phyloP scores from a whole-genome alignment of 2,329 filamentous ascomycete genomes.

The Diaporthe ilicicola region DNA sequence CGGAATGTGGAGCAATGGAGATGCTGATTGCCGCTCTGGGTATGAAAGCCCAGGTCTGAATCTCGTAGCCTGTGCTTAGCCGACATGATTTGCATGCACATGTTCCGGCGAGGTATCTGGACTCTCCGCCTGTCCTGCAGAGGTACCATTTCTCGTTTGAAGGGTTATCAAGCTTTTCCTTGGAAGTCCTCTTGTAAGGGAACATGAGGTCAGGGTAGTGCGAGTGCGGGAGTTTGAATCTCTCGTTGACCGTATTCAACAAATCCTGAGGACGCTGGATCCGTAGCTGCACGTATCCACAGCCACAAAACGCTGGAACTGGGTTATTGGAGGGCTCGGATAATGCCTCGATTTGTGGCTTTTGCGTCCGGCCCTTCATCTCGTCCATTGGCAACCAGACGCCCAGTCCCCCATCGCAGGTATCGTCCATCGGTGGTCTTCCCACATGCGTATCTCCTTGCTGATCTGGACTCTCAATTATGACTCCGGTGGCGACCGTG shows the following conservation, averaged over 20 bases:
- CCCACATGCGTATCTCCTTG: neutral
- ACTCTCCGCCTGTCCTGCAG: conserved; percentile 45
- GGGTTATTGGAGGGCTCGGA: neutral
- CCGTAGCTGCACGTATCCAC: conserved; percentile 62
- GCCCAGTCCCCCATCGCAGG: conserved; percentile 48
- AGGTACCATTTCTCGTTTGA: conserved; percentile 68
- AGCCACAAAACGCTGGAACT: conserved; percentile 51
- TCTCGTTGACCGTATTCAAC: conserved; percentile 44
- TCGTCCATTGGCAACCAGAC: conserved; percentile 40
- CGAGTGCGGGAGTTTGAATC: conserved; percentile 48
- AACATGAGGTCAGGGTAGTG: conserved; percentile 62
- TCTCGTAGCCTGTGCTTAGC: conserved; percentile 66
- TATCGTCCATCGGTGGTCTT: conserved; percentile 36
- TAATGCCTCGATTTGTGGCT: too few relatives aligned
- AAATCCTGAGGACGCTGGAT: conserved; percentile 61
- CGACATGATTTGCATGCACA: conserved; percentile 72
- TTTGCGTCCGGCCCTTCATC: conserved; percentile 20
- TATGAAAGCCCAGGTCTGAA: conserved; percentile 73
- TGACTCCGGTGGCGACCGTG: conserved; percentile 49
- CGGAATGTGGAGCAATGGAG: conserved; percentile 35
- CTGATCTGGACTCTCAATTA: conserved; percentile 34
- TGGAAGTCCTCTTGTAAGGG: conserved; percentile 50
- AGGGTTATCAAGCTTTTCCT: conserved; percentile 49
- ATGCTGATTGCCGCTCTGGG: conserved; percentile 66
- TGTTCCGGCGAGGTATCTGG: conserved; percentile 65